Evolutionary conservation across 78 protist genomes (phyloP).

Genomic region (Chrysochromulina parva): DNA sequence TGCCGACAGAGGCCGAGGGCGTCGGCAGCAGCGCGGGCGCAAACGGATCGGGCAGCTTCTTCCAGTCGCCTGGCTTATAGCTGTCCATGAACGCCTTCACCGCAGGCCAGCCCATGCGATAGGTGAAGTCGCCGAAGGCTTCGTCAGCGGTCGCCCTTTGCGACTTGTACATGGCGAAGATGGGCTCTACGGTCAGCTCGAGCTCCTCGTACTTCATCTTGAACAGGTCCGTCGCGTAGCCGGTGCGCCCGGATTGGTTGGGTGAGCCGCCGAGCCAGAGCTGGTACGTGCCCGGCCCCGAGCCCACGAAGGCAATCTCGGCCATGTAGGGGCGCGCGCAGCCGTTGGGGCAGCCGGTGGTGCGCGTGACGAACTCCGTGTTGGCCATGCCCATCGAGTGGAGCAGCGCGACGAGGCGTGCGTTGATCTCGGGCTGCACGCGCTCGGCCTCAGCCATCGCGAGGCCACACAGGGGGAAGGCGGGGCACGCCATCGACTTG

Average conservation of each 20-base stretch:
- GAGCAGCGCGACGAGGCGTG: constrained; percentile 7
- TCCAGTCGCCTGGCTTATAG: neutral
- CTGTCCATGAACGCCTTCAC: neutral
- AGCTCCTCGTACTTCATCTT: neutral
- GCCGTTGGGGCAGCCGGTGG: constrained; percentile 85
- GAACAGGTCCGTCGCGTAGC: neutral
- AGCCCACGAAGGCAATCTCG: constrained; percentile 78
- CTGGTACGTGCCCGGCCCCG: constrained; percentile 62
- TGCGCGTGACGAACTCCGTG: constrained; percentile 58
- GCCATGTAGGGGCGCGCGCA: constrained; percentile 82
- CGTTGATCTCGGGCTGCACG: constrained; percentile 60
- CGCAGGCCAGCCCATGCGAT: constrained; percentile 2
- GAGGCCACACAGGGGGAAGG: constrained; percentile 78
- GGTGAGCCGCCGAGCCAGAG: constrained; percentile 54
- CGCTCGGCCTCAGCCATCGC: constrained; percentile 81
- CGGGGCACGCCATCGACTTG: constrained; percentile 78
- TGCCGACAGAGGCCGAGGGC: neutral
- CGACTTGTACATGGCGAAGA: constrained; percentile 21
- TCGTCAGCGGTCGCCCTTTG: neutral
- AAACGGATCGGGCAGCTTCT: neutral
- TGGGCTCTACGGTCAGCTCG: constrained; percentile 5
- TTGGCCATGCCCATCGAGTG: constrained; percentile 30
- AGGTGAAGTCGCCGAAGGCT: constrained; percentile 40
- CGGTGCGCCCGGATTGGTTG: neutral
- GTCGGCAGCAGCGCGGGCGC: neutral